Base-by-base conservation (phyloP, 179 eudicot species). In the Silene vulgaris region DNA sequence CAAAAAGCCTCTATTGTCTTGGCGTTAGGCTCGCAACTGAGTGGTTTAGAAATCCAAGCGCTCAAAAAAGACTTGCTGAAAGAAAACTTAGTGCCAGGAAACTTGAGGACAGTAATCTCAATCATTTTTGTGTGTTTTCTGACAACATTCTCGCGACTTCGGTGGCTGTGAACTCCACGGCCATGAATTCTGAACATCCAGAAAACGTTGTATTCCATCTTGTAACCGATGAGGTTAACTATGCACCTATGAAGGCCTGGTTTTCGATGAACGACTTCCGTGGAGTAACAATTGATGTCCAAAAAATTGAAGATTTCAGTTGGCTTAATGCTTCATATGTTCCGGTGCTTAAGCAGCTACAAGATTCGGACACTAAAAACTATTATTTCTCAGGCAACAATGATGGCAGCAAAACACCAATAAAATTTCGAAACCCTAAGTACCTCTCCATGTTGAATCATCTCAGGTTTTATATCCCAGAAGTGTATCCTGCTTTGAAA, bases 271-370 rank as follows among this genome's bases (percentile, higher is more conserved):
- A 88, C 73, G 87, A 81, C 75, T 91, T 91, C 82, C 77, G 69
- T 28, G 97, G 95, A 59, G 92, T 90, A 30, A 88, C 91, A 21
- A 85, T 91, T 65, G 95, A 87, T 35, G 97, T 91, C 65, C 91
- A 88, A 78, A 88, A 90, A 84, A 82, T 91, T 37, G 95, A 88
- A 84, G 95, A 85, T 32, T 91, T 91, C 74, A 86, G 85, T 80
- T 91, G 97, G 97, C 88, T 91, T 63, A 91, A 91, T 74, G 92
- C 95, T 57, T 90, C 97, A 20, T 91, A 90, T 82, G 97, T 90
- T 64, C 97, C 97, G 12, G 97, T 91, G 74, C 92, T 91, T 23
- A 91, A 85, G 81, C 97, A 91, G 82, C 89, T 91, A 56, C 97
- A 90, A 81, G 97, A 91, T 79, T 85, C 90, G 0, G 91, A 90